Base-by-base conservation (phyloP, 495 filamentous ascomycete species). In the Neurospora sp. region DNA sequence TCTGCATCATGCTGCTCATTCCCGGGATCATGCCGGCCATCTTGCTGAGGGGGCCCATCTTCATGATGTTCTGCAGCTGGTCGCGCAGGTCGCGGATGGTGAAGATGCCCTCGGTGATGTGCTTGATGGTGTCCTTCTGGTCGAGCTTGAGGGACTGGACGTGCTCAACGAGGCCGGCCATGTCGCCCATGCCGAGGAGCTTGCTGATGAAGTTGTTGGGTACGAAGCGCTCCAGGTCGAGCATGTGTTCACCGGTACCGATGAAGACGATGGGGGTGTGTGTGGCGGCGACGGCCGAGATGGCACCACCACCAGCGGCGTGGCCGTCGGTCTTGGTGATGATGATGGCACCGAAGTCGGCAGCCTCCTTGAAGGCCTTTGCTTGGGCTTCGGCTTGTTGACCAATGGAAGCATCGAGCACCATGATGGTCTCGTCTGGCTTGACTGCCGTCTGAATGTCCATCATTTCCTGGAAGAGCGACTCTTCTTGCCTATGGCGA, bases 11-110 rank as follows among this genome's bases (percentile, higher is more conserved):
- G 76, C 93, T 91, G 69, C 90, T 91, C 74, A 98, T 89, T 39
- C 96, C 96, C 0, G 96, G 96, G 70, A 99, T 98, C 96, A 99
- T 99, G 77, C 94, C 94, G 1, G 96, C 96, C 87, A 99, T 94
- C 82, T 99, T 99, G 42, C 90, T 94, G 14, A 99, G 83, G 1
- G 96, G 96, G 0, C 96, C 96, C 96, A 99, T 98, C 83, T 99
- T 99, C 94, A 98, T 98, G 80, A 99, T 97, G 72, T 97, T 98
- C 45, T 90, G 90, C 39, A 99, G 88, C 81, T 99, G 96, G 78
- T 98, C 96, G 39, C 96, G 89, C 74, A 99, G 87, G 80, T 99
- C 96, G 69, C 96, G 91, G 68, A 99, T 82, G 0, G 96, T 97
- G 83, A 98, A 99, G 74, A 97, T 94, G 69, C 96, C 96, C 78